Evolutionary conservation across 805 yeast genomes (phyloP).

Genomic region (Starmerella potacharoeniae): DNA sequence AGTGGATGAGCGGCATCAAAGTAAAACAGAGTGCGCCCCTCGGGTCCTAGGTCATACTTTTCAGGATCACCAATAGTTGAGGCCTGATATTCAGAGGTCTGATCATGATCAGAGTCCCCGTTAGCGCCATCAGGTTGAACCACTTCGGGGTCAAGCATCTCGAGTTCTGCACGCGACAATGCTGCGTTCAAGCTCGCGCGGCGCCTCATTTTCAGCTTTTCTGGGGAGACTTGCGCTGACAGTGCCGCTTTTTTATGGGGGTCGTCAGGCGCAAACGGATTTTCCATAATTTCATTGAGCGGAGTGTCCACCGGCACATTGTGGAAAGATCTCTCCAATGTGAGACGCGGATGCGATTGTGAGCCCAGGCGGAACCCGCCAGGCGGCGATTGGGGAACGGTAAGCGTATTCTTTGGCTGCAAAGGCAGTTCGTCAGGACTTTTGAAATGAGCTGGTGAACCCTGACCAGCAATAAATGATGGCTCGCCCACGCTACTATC

Average conservation of each 20-base stretch:
- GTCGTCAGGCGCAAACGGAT: not conserved
- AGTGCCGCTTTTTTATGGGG: not conserved
- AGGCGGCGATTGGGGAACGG: not conserved
- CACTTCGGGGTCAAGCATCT: not conserved
- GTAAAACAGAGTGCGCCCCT: conserved; percentile 22
- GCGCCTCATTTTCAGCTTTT: not conserved
- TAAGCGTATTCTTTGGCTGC: not conserved
- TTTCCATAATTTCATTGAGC: not conserved
- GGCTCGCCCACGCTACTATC: not conserved
- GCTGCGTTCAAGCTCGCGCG: not conserved
- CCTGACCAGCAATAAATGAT: not conserved
- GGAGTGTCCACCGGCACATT: conserved; percentile 6
- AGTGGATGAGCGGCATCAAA: conserved; percentile 10
- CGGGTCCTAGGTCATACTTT: not conserved
- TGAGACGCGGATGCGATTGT: not conserved
- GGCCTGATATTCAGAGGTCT: not conserved
- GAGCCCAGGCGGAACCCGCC: not conserved
- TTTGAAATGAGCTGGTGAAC: not conserved
- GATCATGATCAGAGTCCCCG: not conserved
- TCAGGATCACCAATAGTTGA: not conserved
- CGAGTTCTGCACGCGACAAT: not conserved
- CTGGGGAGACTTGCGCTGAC: not conserved
- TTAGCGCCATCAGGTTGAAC: not conserved
- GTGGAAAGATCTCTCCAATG: conserved; percentile 11
- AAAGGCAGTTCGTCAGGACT: not conserved